Conservation (phyloP, 1,284 basidiomycete species). For the Phlebopus sp. region DNA sequence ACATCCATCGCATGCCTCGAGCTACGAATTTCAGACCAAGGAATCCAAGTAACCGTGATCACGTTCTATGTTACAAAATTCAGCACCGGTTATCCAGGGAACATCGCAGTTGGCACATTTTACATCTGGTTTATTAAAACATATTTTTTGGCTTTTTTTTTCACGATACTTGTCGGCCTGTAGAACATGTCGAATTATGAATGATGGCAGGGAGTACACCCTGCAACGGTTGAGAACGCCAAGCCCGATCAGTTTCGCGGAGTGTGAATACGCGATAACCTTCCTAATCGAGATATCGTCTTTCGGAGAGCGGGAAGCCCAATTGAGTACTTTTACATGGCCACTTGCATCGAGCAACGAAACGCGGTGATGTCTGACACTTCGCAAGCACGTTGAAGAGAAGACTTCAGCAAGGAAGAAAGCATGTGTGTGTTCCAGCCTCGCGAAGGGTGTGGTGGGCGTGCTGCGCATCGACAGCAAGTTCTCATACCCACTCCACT, state of each 20-base stretch:
- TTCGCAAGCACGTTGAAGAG: too few relatives aligned
- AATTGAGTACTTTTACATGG: too few relatives aligned
- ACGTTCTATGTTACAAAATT: not conserved
- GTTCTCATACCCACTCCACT: not conserved
- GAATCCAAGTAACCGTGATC: not conserved
- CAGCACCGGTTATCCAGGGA: too few relatives aligned
- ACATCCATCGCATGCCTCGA: not conserved
- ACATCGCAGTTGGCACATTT: too few relatives aligned
- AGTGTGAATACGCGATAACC: not conserved
- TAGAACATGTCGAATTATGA: not conserved
- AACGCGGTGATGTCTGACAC: too few relatives aligned
- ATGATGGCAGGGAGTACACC: conserved; percentile 8
- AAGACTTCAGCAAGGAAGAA: too few relatives aligned
- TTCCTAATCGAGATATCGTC: not conserved
- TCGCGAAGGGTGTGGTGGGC: too few relatives aligned
- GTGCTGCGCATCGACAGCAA: not conserved
- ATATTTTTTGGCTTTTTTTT: too few relatives aligned
- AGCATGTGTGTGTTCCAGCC: too few relatives aligned
- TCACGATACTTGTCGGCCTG: too few relatives aligned
- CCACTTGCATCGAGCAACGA: too few relatives aligned
- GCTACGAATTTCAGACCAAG: not conserved
- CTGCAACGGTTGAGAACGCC: conserved; percentile 13
- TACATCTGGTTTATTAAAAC: too few relatives aligned
- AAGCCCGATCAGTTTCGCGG: not conserved
- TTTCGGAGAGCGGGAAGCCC: not conserved